Conservation (phyloP, 2,329 filamentous ascomycete species). For the Xylariaceae sp. region DNA sequence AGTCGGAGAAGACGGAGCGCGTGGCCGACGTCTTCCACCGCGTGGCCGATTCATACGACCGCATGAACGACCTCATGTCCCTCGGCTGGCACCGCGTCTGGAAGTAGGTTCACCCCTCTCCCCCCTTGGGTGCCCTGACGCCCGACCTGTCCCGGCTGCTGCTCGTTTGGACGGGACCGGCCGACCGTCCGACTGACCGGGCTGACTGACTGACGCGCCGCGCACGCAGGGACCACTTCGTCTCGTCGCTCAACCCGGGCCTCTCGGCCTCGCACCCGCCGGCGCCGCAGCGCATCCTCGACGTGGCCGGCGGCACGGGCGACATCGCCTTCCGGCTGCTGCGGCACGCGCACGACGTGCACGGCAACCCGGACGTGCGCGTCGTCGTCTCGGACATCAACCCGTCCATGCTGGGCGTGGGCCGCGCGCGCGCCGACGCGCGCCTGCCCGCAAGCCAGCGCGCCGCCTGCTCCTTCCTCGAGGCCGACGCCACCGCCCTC, state of each 20-base stretch:
- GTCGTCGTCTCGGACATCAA: constrained; percentile 97
- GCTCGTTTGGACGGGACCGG: too few species aligned
- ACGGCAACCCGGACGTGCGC: constrained; percentile 69
- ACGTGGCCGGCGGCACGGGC: constrained; percentile 93
- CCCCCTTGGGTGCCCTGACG: too few species aligned
- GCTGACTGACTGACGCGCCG: too few species aligned
- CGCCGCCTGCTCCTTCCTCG: constrained; percentile 62
- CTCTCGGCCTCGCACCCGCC: constrained; percentile 38
- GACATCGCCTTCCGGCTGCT: constrained; percentile 97
- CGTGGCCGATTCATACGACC: constrained; percentile 89
- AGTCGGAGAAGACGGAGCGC: constrained; percentile 62
- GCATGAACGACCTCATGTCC: constrained; percentile 99
- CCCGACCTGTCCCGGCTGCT: too few species aligned
- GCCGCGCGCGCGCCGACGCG: constrained; percentile 64
- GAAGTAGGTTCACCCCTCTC: constrained; percentile 48
- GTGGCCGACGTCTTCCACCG: constrained; percentile 90
- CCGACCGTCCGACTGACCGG: too few species aligned
- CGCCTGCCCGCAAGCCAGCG: constrained; percentile 46
- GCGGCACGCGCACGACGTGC: constrained; percentile 73
- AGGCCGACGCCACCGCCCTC: constrained; percentile 83
- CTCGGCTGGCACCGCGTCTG: constrained; percentile 93
- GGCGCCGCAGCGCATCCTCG: constrained; percentile 66
- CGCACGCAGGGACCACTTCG: constrained; percentile 86
- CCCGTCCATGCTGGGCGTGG: constrained; percentile 85
- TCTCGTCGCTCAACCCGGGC: constrained; percentile 82